phyloP scores from a whole-genome alignment of 2,329 filamentous ascomycete species.

The Hypomyces rosellus region DNA sequence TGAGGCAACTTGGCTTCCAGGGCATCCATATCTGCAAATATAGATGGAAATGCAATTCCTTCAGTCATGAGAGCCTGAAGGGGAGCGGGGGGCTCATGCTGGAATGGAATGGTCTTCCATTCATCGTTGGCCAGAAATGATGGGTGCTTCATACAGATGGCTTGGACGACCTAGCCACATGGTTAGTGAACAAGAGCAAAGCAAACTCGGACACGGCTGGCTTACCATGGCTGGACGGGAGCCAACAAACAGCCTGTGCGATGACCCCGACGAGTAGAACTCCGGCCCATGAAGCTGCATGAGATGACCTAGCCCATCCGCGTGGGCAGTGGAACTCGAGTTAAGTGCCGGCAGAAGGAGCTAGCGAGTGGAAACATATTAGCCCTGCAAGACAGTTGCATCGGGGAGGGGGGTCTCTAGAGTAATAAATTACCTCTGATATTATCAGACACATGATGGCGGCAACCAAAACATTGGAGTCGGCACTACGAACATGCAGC shows the following conservation, averaged over 20 bases:
- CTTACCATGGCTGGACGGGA: slow-evolving; percentile 34
- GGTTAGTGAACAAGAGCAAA: neutral
- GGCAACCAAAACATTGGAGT: slow-evolving; percentile 21
- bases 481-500: neutral
- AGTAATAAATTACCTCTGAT: slow-evolving; percentile 16
- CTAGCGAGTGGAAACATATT: neutral
- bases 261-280: slow-evolving; percentile 25
- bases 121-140: slow-evolving; percentile 24
- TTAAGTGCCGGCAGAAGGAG: slow-evolving; percentile 26
- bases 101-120: slow-evolving; percentile 29
- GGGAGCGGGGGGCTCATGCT: slow-evolving; percentile 16
- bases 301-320: slow-evolving; percentile 27
- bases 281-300: slow-evolving; percentile 26
- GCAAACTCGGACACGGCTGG: neutral
- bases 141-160: slow-evolving; percentile 21
- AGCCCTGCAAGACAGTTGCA: neutral
- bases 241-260: slow-evolving; percentile 33
- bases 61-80: slow-evolving; percentile 29
- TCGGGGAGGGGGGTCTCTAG: neutral
- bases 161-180: slow-evolving; percentile 23
- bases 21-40: slow-evolving; percentile 18
- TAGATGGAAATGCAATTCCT: slow-evolving; percentile 22
- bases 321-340: slow-evolving; percentile 23
- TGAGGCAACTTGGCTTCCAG: neutral
- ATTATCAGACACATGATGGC: slow-evolving; percentile 32